A percentile compares a stretch with the other conserved stretches of the same genome.
Evolutionary conservation across 2,329 filamentous ascomycete species (phyloP).

Genomic region (Triangularia verruculosa): DNA sequence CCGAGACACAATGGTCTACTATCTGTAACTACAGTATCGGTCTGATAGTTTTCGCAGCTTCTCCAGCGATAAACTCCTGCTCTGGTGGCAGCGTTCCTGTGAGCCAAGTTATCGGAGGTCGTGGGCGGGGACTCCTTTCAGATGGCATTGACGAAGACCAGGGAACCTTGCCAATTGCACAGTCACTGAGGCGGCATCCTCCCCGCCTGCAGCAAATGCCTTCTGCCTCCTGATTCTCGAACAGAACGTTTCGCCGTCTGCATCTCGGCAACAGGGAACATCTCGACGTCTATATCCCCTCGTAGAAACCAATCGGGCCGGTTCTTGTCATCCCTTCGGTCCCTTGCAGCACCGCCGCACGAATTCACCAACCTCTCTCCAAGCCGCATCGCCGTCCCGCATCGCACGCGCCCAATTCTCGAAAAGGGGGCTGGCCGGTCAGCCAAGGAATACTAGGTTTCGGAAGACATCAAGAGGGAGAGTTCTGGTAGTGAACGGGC

Average conservation of each 20-base stretch:
- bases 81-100: background rate
- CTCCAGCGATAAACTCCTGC: background rate
- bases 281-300: background rate
- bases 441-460: too few relatives aligned
- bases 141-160: constrained; percentile 3
- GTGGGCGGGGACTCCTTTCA: too few relatives aligned
- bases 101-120: too few relatives aligned
- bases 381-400: background rate
- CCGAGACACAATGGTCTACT: too few relatives aligned
- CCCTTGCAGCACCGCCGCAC: background rate
- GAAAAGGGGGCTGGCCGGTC: background rate
- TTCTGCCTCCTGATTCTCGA: too few relatives aligned
- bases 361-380: background rate
- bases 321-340: background rate
- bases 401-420: background rate
- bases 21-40: too few relatives aligned
- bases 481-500: too few relatives aligned
- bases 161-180: constrained; percentile 29
- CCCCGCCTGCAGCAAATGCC: constrained; percentile 10
- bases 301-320: background rate
- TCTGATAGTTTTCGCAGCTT: too few relatives aligned
- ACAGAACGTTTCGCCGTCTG: too few relatives aligned
- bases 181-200: constrained; percentile 34
- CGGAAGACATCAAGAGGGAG: background rate
- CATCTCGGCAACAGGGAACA: background rate